A percentile compares a stretch with the other conserved stretches of the same genome.
These are phyloP conservation scores for Ganoderma lingzhi DNA, from an alignment of 1,284 basidiomycete genomes.

Conservation along the genomic window DNA sequence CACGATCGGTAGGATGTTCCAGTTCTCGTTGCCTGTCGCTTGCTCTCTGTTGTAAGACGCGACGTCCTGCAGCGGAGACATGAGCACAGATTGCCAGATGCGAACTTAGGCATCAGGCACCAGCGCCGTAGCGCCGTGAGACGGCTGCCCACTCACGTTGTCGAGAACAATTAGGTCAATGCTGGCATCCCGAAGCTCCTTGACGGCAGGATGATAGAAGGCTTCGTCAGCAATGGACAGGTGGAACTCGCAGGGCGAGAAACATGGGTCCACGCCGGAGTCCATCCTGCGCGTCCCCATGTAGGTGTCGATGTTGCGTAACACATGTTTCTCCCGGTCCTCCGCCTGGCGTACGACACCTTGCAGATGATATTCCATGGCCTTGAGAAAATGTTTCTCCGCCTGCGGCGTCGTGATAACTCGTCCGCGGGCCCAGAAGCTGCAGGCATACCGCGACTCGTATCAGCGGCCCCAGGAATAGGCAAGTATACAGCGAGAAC, in stretches of 20 bases:
- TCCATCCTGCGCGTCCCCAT: slow-evolving; percentile 44
- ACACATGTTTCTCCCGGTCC: slow-evolving; percentile 35
- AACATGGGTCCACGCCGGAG: slow-evolving; percentile 42
- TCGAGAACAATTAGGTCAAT: slow-evolving; percentile 23
- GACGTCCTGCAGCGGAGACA: slow-evolving; percentile 33
- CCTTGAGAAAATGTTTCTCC: slow-evolving; percentile 32
- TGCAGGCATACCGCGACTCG: slow-evolving; percentile 21
- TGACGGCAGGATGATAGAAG: slow-evolving; percentile 44
- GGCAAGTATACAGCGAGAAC: no score
- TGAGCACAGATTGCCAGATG: no score
- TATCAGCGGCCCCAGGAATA: not conserved
- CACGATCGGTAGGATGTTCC: slow-evolving; percentile 46
- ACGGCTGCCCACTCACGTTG: slow-evolving; percentile 43
- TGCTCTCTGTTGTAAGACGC: slow-evolving; percentile 50
- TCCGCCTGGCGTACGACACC: slow-evolving; percentile 42
- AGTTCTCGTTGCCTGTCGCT: slow-evolving; percentile 42
- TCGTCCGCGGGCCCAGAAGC: slow-evolving; percentile 31
- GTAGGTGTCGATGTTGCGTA: slow-evolving; percentile 43
- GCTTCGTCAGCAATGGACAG: slow-evolving; percentile 46
- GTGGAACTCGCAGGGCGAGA: slow-evolving; percentile 44
- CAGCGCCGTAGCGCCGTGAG: no score
- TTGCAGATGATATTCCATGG: slow-evolving; percentile 40
- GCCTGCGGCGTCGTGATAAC: slow-evolving; percentile 26
- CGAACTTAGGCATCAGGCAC: no score
- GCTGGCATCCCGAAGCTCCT: slow-evolving; percentile 34